Evolutionary conservation across 2,329 filamentous ascomycete species (phyloP), one percentile per base, ranked within the genome.

Genomic region (Mycosphaerella sp.): DNA sequence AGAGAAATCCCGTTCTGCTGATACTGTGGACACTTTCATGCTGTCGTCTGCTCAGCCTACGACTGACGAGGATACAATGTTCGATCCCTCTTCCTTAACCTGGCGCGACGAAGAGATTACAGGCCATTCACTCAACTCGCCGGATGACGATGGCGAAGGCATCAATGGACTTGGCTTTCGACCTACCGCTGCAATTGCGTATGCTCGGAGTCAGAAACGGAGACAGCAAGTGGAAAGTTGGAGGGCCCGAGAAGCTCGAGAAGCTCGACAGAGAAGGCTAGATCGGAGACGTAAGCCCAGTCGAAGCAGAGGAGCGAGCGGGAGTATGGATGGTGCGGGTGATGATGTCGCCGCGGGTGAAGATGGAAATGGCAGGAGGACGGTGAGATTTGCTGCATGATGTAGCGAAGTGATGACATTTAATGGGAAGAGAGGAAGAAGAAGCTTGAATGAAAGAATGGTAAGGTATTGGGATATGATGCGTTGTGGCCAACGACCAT

Each of bases 61-160:
- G 41, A 27, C 51, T 49, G 50, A 51, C 30, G 37, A 36, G 10
- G 43, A 49, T 32, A 39, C 53, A 7, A 41, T 30, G 34, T 44
- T 50, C 27, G 52, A 57, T 36, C 34, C 35, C 21, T 59, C 67
- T 7, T 60, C 64, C 32, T 65, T 75, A 54, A 74, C 73, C 51
- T 84, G 81, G 81, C 76, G 77, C 60, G 77, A 80, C 56, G 72
- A 73, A 34, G 81, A 84, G 62, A 83, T 84, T 60, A 84, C 80
- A 4, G 80, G 80, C 12, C 78, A 82, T 59, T 64, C 73, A 28
- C 70, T 69, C 16, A 72, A 78, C 45, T 73, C 74, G 2, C 77
- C 81, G 48, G 76, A 75, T 35, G 80, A 83, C 60, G 81, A 84
- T 62, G 80, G 80, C 2, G 78, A 79, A 49, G 81, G 81, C 4